These are phyloP conservation scores for Corymbia citriodora DNA, from an alignment of 441 rosid species.

Conservation along the genomic window DNA sequence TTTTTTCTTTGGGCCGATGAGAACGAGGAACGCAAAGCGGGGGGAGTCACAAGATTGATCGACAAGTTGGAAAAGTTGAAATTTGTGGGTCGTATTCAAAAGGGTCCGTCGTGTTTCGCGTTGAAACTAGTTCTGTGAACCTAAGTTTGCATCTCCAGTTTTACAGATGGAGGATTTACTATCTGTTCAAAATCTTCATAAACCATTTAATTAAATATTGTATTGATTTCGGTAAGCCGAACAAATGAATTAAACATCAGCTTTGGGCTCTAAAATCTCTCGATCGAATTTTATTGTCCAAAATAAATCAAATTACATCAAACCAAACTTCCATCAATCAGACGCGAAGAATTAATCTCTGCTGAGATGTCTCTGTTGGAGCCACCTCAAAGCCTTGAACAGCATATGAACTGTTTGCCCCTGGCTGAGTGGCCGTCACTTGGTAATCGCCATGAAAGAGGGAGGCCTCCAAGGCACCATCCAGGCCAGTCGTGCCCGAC, in stretches of 20 bases:
- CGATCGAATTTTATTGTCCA: not conserved
- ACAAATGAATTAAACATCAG: not conserved
- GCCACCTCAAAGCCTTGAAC: not conserved
- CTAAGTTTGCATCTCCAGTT: not conserved
- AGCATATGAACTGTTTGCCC: not conserved
- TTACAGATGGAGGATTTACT: not conserved
- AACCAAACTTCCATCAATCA: not conserved
- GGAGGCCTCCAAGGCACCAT: conserved; percentile 26
- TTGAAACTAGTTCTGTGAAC: not conserved
- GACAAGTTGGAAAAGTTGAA: not conserved
- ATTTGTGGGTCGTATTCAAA: not conserved
- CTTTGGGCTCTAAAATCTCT: not conserved
- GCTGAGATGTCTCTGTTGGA: not conserved
- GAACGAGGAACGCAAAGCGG: not conserved
- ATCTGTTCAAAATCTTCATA: not conserved
- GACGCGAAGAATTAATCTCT: not conserved
- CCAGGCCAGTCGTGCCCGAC: conserved; percentile 8
- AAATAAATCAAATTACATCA: not conserved
- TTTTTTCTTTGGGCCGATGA: not conserved
- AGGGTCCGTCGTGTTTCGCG: not conserved
- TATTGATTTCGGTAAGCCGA: not conserved
- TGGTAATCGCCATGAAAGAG: conserved; percentile 57
- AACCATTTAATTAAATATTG: not conserved
- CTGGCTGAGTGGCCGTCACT: conserved; percentile 29
- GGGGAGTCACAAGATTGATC: not conserved